These are phyloP conservation scores for Apodospora peruviana DNA, from an alignment of 495 filamentous ascomycete genomes.

Conservation along the genomic window DNA sequence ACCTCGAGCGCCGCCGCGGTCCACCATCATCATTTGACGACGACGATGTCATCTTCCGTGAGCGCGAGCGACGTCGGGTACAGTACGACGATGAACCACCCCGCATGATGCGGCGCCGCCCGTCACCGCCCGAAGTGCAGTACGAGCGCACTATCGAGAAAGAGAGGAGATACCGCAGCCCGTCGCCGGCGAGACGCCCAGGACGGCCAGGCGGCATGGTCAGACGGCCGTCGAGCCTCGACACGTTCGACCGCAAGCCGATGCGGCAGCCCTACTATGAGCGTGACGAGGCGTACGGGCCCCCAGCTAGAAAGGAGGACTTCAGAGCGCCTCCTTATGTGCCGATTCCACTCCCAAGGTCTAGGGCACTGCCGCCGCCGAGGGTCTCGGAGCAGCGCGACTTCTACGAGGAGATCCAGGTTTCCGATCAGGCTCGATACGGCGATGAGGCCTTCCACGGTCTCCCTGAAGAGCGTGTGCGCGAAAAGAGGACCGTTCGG, in stretches of 20 bases:
- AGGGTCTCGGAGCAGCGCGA: conserved; percentile 49
- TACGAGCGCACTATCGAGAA: conserved; percentile 25
- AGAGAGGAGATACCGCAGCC: conserved; percentile 29
- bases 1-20: conserved; percentile 23
- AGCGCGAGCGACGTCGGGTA: conserved; percentile 25
- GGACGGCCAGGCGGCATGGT: conserved; percentile 23
- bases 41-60: conserved; percentile 27
- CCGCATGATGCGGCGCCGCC: conserved; percentile 10
- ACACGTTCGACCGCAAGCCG: conserved; percentile 46
- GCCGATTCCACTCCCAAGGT: conserved; percentile 48
- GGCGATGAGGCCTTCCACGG: conserved; percentile 62
- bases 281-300: conserved; percentile 39
- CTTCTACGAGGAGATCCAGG: conserved; percentile 54
- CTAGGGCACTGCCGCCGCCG: conserved; percentile 37
- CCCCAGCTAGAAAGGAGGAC: conserved; percentile 28
- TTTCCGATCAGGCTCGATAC: conserved; percentile 61
- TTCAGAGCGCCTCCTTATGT: conserved; percentile 45
- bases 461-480: conserved; percentile 48
- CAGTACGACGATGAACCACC: conserved; percentile 33
- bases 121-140: conserved; percentile 24
- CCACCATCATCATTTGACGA: conserved; percentile 27
- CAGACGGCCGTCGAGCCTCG: conserved; percentile 41
- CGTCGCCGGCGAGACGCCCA: conserved; percentile 26
- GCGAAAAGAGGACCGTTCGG: conserved; percentile 44
- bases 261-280: conserved; percentile 43